These are phyloP conservation scores for Trichoderma afroharzianum DNA, from an alignment of 2,329 filamentous ascomycete genomes.

Conservation along the genomic window DNA sequence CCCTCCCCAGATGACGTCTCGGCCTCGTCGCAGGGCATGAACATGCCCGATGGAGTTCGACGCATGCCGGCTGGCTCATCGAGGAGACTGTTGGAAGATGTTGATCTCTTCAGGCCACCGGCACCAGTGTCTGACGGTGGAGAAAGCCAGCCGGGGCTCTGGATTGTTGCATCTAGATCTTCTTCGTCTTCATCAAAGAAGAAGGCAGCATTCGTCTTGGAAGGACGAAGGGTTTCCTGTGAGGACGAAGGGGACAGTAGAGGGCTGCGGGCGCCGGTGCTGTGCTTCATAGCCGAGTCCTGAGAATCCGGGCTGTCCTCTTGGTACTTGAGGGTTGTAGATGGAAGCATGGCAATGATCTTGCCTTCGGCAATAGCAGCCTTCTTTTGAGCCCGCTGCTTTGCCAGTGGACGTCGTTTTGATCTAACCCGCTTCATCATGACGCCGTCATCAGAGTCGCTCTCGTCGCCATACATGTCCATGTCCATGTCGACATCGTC, in stretches of 20 bases:
- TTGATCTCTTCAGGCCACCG: constrained; percentile 42
- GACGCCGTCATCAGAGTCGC: constrained; percentile 72
- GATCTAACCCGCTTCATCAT: constrained; percentile 72
- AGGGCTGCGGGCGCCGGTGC: constrained; percentile 45
- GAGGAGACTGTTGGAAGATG: constrained; percentile 48
- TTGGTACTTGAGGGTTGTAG: constrained; percentile 81
- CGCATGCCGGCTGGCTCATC: constrained; percentile 61
- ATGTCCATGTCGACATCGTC: constrained; percentile 55
- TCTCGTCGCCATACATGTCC: constrained; percentile 52
- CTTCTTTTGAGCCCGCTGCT: constrained; percentile 34
- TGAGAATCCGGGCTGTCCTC: constrained; percentile 68
- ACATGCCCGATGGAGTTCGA: constrained; percentile 81
- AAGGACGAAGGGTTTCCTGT: constrained; percentile 74
- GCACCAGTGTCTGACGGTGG: constrained; percentile 23
- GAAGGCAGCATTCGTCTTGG: constrained; percentile 62
- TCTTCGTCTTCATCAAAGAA: constrained; percentile 59
- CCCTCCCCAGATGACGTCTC: constrained; percentile 59
- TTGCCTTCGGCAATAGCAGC: constrained; percentile 62
- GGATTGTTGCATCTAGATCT: constrained; percentile 40
- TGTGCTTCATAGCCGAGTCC: constrained; percentile 61
- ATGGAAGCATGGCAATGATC: constrained; percentile 83
- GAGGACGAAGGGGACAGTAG: constrained; percentile 70
- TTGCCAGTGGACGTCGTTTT: constrained; percentile 51
- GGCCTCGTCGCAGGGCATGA: constrained; percentile 80
- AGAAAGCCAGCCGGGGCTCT: constrained; percentile 31